Base-by-base conservation (phyloP, 2,329 filamentous ascomycete genomes). In the Polychaeton citri region DNA sequence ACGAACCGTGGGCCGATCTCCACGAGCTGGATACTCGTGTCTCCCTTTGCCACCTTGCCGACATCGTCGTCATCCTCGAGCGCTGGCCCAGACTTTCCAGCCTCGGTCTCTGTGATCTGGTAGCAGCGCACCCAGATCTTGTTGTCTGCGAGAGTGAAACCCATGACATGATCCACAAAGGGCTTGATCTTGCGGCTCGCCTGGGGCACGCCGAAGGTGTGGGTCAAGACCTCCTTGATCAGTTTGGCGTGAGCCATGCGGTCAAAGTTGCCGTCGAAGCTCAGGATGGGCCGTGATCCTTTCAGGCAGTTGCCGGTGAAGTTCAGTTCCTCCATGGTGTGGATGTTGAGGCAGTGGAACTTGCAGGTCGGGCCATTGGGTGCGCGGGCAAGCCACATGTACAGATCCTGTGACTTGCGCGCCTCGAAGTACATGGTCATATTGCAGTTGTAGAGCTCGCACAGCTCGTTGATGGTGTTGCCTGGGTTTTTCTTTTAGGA, bases 261-360 rank as follows among this genome's bases (percentile, higher is more conserved):
- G 19, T 58, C 52, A 62, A 98, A 98, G 13, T 76, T 74, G 36
- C 75, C 73, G 57, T 96, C 90, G 59, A 98, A 98, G 21, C 84
- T 90, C 38, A 98, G 76, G 26, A 98, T 69, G 1, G 90, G 88
- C 21, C 90, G 71, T 19, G 84, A 90, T 40, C 90, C 90, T 63
- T 94, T 95, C 42, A 96, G 67, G 58, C 87, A 95, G 67, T 98
- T 98, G 36, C 90, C 90, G 12, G 86, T 87, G 59, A 98, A 96
- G 54, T 94, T 84, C 21, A 98, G 69, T 60, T 98, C 90, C 54
- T 88, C 85, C 84, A 92, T 94, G 7, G 88, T 95, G 64, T 95
- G 87, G 54, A 95, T 41, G 38, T 59, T 59, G 35, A 90, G 83
- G 35, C 85, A 68, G 54, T 90, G 82, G 60, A 90, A 72, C 51